Evolutionary conservation across 2,329 filamentous ascomycete species (phyloP), one percentile per base, ranked within the genome.

Genomic region (Purpureocillium lavendulum): DNA sequence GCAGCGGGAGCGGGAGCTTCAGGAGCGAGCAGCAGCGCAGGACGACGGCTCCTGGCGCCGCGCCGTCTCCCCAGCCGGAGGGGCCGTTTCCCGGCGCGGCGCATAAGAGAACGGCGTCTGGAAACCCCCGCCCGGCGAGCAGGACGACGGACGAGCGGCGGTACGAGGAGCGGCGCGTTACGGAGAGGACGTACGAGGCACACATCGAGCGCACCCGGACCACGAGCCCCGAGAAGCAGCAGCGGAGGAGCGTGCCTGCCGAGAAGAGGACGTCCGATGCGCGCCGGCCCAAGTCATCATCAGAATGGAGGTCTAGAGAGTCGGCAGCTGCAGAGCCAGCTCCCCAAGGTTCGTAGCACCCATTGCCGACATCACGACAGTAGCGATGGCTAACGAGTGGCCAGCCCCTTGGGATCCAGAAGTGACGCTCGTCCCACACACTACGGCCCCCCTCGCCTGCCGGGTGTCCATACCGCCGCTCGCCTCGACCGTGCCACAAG

Each of bases 361-460:
- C 29, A 6, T 35, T 17, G 11, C 14, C 10, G 7, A 11, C 14
- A 13, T 7, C 9, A 4, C n/a, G 6, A 4, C 3, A 12, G 24
- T 11, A 7, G 10, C 21, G 10, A 26, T 10, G 10, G 21, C 21
- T 26, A 11, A 37, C n/a, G 30, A 12, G 26, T 5, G 33, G 34
- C 17, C 50, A 70, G 67, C 61, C 46, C 63, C 67, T 54, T 97
- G 92, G 92, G 81, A 79, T 40, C 90, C 92, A 1, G 76, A 87
- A 56, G 90, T 80, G 8, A 82, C 75, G 1, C 66, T 97, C 16
- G 69, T 89, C 29, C 70, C 76, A 6, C 78, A 78, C 49, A 79
- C 77, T 1, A 71, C 75, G 18, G 77, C 78, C 12, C 92, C 92
- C 4, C 66, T 95, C 37, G 87, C 88, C 8, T 81, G 64, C 34